phyloP scores from a whole-genome alignment of 768 basidiomycete species.

The Russula dissimulans region DNA sequence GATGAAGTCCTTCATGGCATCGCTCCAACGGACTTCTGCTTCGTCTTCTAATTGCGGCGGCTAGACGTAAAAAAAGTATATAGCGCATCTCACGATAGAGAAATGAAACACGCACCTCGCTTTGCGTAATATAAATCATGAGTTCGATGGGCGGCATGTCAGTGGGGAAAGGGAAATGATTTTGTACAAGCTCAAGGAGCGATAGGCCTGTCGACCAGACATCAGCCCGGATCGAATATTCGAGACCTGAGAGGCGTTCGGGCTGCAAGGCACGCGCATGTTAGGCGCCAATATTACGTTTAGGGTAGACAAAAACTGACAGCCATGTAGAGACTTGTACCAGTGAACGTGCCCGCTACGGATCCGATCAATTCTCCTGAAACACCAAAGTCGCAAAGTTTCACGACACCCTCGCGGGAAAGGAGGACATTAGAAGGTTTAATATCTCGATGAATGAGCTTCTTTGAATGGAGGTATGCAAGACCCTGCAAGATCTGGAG shows the following conservation, averaged over 20 bases:
- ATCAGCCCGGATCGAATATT: constrained; percentile 91
- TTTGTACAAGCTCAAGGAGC: constrained; percentile 86
- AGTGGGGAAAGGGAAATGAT: constrained; percentile 89
- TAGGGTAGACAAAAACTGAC: constrained; percentile 41
- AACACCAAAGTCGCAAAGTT: constrained; percentile 93
- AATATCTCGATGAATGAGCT: constrained; percentile 93
- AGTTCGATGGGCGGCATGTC: constrained; percentile 92
- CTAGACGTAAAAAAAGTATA: constrained; percentile 31
- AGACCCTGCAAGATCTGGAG: constrained; percentile 81
- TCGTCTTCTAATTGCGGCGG: constrained; percentile 80
- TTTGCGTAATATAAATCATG: constrained; percentile 78
- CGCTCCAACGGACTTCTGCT: constrained; percentile 54
- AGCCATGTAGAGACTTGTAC: constrained; percentile 98
- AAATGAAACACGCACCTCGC: constrained; percentile 45
- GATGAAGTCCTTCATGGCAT: constrained; percentile 89
- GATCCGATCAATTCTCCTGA: constrained; percentile 92
- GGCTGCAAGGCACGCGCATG: constrained; percentile 43
- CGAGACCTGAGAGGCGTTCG: constrained; percentile 85
- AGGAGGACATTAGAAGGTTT: constrained; percentile 91
- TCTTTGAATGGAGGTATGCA: constrained; percentile 80
- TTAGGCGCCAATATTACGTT: constrained; percentile 13
- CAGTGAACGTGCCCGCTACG: constrained; percentile 91
- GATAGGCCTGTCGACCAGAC: constrained; percentile 98
- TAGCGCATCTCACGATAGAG: constrained; percentile 18
- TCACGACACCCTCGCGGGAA: constrained; percentile 81